Base-by-base conservation (phyloP, 179 eudicot genomes). In the Carnegiea gigantea region DNA sequence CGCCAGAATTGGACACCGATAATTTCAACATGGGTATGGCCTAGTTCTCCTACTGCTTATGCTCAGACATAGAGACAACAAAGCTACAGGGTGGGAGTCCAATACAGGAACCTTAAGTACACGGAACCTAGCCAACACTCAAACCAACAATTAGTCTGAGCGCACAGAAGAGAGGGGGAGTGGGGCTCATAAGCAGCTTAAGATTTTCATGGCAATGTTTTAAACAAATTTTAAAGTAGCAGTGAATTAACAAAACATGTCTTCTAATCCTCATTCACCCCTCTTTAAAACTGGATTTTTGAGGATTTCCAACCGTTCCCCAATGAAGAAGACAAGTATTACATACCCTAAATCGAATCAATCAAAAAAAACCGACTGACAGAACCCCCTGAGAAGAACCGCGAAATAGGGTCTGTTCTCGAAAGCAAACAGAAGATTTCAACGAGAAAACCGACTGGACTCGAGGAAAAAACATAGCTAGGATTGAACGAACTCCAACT, bases 231-330 rank as follows among this genome's bases (percentile, higher is more conserved):
- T 40, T 40, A 40, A 40, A 40, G 36, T 33, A 33, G 36, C 24
- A 70, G 54, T 36, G 73, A 70, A 44, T 11, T 53, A 67, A 53
- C 8, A 28, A 49, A 26, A 54, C 14, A 8, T 59, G 51, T 36
- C 20, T 64, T 30, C 62, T 28, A 79, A 51, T 48, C 81, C 83
- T 81, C 81, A 38, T 6, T 24, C 70, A 79, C 57, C 77, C 81
- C 73, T 82, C 33, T 30, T 70, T 77, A 83, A 83, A 85, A 82
- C 79, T 67, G 83, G 88, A 83, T 73, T 80, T 80, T 65, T n/a
- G 65, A 67, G 77, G 81, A 82, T 43, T 70, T 33, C 73, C 36
- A 17, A 7, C 0, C 5, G 46, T 17, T 36, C 23, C 46, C 44
- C 76, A 59, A 44, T 17, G n/a, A 70, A 38, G 28, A 72, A 78